Evolutionary conservation across 768 basidiomycete species (phyloP), one percentile per base, ranked within the genome.

Genomic region (Podaxis mareebaensis): DNA sequence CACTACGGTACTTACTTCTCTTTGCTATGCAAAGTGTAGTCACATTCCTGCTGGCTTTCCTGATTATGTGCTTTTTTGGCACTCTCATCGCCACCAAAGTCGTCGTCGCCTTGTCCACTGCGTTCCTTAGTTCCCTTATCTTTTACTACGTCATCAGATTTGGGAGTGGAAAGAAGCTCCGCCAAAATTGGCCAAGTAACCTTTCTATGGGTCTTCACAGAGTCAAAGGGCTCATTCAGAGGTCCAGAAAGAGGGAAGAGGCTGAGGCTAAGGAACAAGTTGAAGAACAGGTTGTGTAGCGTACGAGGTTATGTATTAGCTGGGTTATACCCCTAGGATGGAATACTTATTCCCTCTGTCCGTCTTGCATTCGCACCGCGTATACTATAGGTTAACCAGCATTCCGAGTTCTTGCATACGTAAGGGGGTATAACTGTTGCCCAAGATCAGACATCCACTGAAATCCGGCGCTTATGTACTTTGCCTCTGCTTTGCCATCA

Each of bases 1-100:
- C 30, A 13, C 1, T 11, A 15, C 28, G 6, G 11, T 28, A 17
- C 42, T 39, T 15, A 53, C 51, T 20, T 48, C 28, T 52, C 11
- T 17, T 28, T 20, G 15, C 8, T 15, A 4, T 2, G 22, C 8
- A n/a, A 62, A 46, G 61, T 22, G 54, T 54, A 20, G 39, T 62
- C 12, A 24, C 61, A 36, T 62, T 62, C 42, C 53, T 54, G 15
- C 6, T 48, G 5, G 61, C 61, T 4, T 62, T 62, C 44, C 33
- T 62, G 40, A 10, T 62, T 17, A 62, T 62, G 53, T 62, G 61
- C 33, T 62, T 62, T 36, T n/a, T 17, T 26, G 61, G 53, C 3
- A 56, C 61, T 55, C 28, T 24, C 4, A 49, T 26, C 24, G 40
- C 36, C 42, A 55, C 61, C 40, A 62, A 48, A 24, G 15, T 56